These are phyloP conservation scores for Sclerotinia borealis DNA, from an alignment of 2,329 filamentous ascomycete genomes.

Conservation along the genomic window DNA sequence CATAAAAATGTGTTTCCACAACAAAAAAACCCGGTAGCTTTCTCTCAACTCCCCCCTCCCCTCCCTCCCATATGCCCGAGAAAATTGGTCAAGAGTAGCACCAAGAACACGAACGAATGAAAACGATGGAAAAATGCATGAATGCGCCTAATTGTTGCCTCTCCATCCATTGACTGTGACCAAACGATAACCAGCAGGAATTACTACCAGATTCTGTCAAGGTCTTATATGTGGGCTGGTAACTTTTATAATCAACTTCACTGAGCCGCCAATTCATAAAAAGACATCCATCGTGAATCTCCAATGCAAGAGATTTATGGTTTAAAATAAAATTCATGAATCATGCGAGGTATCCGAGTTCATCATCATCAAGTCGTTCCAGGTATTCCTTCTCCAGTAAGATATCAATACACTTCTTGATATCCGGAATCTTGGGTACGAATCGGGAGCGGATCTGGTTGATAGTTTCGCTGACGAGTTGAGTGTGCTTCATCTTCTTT, in stretches of 20 bases:
- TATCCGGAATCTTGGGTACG: conserved; percentile 85
- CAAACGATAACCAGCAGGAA: background rate
- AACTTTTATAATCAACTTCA: conserved; percentile 9
- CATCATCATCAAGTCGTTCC: conserved; percentile 89
- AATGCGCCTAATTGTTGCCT: conserved; percentile 2
- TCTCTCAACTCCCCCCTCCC: background rate
- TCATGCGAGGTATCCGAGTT: conserved; percentile 90
- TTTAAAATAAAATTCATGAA: background rate
- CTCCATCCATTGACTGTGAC: background rate
- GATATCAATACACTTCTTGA: conserved; percentile 99
- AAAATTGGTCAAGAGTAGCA: conserved; percentile 1
- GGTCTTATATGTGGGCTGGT: background rate
- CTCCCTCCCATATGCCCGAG: background rate
- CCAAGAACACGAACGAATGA: background rate
- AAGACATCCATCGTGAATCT: background rate
- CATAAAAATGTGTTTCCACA: background rate
- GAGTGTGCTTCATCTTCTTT: conserved; percentile 96
- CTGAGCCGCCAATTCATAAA: conserved; percentile 10
- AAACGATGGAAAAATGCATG: conserved; percentile 4
- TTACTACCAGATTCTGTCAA: background rate
- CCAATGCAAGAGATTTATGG: background rate
- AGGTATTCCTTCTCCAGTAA: conserved; percentile 98
- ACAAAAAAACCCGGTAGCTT: background rate
- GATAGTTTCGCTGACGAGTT: conserved; percentile 92
- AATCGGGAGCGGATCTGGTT: conserved; percentile 91